phyloP scores from a whole-genome alignment of 176 grass and related monocot genomes.

The Dactylis glomerata region DNA sequence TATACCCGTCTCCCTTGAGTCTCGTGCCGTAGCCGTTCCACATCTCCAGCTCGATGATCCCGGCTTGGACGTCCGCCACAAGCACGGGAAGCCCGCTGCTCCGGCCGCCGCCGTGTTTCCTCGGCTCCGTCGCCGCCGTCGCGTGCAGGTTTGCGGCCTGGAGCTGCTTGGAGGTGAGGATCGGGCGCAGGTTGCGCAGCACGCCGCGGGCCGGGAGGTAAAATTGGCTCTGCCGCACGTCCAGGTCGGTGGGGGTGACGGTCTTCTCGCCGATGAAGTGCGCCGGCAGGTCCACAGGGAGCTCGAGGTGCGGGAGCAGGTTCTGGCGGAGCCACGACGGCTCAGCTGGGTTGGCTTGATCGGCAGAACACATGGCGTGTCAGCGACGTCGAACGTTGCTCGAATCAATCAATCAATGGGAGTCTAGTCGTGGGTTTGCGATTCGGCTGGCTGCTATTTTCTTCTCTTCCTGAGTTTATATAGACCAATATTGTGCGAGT shows the following conservation, averaged over 20 bases:
- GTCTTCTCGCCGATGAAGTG: not conserved
- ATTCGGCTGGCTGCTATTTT: not conserved
- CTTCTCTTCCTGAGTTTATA: not conserved
- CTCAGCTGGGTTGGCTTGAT: not conserved
- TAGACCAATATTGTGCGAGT: too few relatives aligned
- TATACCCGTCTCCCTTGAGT: not conserved
- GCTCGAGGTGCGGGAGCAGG: not conserved
- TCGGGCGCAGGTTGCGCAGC: not conserved
- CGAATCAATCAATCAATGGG: not conserved
- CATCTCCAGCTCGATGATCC: not conserved
- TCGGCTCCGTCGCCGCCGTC: not conserved
- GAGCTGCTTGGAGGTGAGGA: not conserved
- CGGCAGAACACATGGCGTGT: not conserved
- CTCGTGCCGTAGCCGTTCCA: not conserved
- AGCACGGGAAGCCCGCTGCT: not conserved
- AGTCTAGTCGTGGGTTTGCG: not conserved
- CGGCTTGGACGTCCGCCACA: not conserved
- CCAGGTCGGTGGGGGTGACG: not conserved
- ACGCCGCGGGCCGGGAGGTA: not conserved
- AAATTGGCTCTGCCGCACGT: not conserved
- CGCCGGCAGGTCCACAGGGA: not conserved
- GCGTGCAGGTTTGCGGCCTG: not conserved
- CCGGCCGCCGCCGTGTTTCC: not conserved
- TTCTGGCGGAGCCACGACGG: not conserved
- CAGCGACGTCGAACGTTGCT: not conserved